phyloP scores from a whole-genome alignment of 2,329 filamentous ascomycete species.

The Xylaria sp. region DNA sequence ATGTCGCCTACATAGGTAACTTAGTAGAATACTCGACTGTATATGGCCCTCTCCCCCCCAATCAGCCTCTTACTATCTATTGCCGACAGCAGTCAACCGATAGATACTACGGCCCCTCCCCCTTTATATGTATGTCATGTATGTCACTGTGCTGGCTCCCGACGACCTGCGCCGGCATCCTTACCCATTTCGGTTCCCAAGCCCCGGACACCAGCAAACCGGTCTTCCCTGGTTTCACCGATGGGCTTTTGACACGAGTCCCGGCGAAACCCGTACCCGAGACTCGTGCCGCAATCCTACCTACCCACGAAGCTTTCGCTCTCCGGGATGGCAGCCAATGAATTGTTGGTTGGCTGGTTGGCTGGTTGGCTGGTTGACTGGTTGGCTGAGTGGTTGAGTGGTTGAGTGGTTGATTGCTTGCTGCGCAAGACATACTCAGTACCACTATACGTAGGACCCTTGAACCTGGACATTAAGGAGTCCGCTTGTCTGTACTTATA shows the following conservation, averaged over 20 bases:
- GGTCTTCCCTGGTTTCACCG: constrained; percentile 6
- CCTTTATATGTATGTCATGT: too few relatives aligned
- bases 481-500: too few relatives aligned
- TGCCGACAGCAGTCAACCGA: neutral
- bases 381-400: neutral
- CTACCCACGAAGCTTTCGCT: constrained; percentile 14
- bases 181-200: constrained; percentile 15
- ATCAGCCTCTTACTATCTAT: too few relatives aligned
- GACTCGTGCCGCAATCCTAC: constrained; percentile 21
- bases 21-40: too few relatives aligned
- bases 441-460: too few relatives aligned
- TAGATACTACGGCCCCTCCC: neutral
- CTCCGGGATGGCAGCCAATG: neutral
- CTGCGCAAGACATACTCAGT: too few relatives aligned
- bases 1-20: neutral
- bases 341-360: constrained; percentile 18
- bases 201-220: too few relatives aligned
- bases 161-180: constrained; percentile 8
- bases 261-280: constrained; percentile 34
- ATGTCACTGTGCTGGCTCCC: too few relatives aligned
- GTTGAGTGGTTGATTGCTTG: too few relatives aligned
- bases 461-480: constrained; percentile 7
- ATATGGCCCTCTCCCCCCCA: too few relatives aligned
- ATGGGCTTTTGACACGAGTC: constrained; percentile 8
- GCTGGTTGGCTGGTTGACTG: too few relatives aligned